A percentile compares a stretch with the other conserved stretches of the same genome.
Conservation (phyloP, 305 asterid species). For the Fraxinus nigra region DNA sequence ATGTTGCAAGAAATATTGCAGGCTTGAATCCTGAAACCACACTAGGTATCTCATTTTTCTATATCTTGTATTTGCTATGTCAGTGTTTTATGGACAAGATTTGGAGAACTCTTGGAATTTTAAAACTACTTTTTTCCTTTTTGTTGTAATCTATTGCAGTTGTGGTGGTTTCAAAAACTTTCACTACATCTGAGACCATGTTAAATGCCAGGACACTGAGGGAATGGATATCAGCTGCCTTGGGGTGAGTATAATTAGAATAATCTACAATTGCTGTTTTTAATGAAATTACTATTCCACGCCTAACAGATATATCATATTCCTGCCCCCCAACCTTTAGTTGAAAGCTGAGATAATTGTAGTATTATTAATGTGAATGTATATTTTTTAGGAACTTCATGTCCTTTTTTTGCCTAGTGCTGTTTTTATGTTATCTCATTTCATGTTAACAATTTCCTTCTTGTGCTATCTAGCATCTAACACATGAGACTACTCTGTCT, state of each 20-base stretch:
- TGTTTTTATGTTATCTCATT: not conserved
- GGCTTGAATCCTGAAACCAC: slow-evolving; percentile 97
- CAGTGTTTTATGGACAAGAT: not conserved
- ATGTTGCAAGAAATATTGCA: slow-evolving; percentile 73
- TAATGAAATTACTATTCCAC: not conserved
- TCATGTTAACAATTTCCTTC: not conserved
- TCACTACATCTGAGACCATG: slow-evolving; percentile 99
- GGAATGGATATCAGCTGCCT: slow-evolving; percentile 92
- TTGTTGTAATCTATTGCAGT: slow-evolving; percentile 45
- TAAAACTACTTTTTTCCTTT: slow-evolving; percentile 9
- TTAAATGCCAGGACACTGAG: slow-evolving; percentile 92
- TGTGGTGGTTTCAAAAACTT: slow-evolving; percentile 97
- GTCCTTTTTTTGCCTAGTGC: not conserved
- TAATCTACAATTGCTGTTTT: not conserved
- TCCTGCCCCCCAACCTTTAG: not conserved
- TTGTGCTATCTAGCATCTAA: not conserved
- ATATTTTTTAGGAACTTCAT: not conserved
- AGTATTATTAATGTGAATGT: not conserved
- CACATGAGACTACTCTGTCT: not conserved
- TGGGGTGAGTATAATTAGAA: slow-evolving; percentile 61
- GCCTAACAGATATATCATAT: slow-evolving; percentile 4
- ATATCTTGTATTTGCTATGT: slow-evolving; percentile 4
- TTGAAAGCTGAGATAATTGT: not conserved
- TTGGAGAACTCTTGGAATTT: slow-evolving; percentile 5
- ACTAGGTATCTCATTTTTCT: slow-evolving; percentile 51